Evolutionary conservation across 2,329 filamentous ascomycete genomes (phyloP).

Genomic region (Zymoseptoria crescenta): DNA sequence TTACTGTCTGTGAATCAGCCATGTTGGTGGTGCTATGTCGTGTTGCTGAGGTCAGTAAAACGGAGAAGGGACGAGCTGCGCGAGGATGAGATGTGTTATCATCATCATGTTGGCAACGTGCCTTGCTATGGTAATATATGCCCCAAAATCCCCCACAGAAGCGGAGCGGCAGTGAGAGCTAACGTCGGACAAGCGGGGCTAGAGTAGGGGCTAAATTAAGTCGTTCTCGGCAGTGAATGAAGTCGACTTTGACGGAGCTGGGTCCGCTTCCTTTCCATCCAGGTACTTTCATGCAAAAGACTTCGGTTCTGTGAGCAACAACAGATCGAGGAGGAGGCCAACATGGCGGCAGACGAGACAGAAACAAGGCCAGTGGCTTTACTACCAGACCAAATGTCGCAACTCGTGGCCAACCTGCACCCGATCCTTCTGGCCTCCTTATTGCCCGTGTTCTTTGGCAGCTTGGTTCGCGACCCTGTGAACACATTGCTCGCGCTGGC

Average conservation of each 20-base stretch:
- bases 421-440: constrained; percentile 58
- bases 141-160: neutral
- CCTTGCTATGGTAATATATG: neutral
- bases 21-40: constrained; percentile 6
- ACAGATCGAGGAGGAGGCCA: neutral
- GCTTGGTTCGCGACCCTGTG: constrained; percentile 63
- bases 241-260: neutral
- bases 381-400: constrained; percentile 22
- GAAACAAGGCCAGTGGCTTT: constrained; percentile 24
- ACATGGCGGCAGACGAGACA: constrained; percentile 11
- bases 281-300: neutral
- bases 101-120: neutral
- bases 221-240: neutral
- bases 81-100: neutral
- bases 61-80: neutral
- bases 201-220: neutral
- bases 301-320: neutral
- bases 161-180: neutral
- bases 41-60: neutral
- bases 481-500: constrained; percentile 54
- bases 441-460: constrained; percentile 55
- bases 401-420: constrained; percentile 55
- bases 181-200: neutral
- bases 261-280: neutral
- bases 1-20: constrained; percentile 16